These are phyloP conservation scores for Cubamyces lactineus DNA, from an alignment of 768 basidiomycete genomes.

Conservation along the genomic window DNA sequence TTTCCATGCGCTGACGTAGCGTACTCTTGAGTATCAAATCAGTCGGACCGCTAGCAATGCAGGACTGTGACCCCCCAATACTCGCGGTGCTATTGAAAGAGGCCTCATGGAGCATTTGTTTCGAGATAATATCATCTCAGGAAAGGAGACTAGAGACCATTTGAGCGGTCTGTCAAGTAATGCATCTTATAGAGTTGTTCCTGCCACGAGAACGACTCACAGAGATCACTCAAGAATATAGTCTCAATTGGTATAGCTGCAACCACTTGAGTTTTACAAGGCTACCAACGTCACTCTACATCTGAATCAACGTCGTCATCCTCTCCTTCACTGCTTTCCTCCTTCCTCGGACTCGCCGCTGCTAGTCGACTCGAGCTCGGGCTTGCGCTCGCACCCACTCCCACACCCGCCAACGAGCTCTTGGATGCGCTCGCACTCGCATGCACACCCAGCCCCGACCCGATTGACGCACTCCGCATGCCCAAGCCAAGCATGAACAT, in stretches of 20 bases:
- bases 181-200: no score
- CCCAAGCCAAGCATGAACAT: slow-evolving; percentile 70
- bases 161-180: no score
- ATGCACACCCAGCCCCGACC: slow-evolving; percentile 12
- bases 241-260: not conserved
- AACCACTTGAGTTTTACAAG: not conserved
- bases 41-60: no score
- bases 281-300: slow-evolving; percentile 17
- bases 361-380: slow-evolving; percentile 4
- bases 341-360: slow-evolving; percentile 17
- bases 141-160: no score
- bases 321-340: not conserved
- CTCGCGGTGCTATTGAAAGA: no score
- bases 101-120: no score
- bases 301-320: slow-evolving; percentile 20
- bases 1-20: no score
- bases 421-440: slow-evolving; percentile 17
- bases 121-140: no score
- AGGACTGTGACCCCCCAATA: no score
- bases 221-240: no score
- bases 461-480: slow-evolving; percentile 42
- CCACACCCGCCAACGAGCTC: slow-evolving; percentile 13
- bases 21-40: no score
- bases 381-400: slow-evolving; percentile 6
- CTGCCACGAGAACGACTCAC: no score